A percentile compares a stretch with the other conserved stretches of the same genome.
These are phyloP conservation scores for Verticillium zaregamsianum DNA, from an alignment of 2,329 filamentous ascomycete species.

Conservation along the genomic window DNA sequence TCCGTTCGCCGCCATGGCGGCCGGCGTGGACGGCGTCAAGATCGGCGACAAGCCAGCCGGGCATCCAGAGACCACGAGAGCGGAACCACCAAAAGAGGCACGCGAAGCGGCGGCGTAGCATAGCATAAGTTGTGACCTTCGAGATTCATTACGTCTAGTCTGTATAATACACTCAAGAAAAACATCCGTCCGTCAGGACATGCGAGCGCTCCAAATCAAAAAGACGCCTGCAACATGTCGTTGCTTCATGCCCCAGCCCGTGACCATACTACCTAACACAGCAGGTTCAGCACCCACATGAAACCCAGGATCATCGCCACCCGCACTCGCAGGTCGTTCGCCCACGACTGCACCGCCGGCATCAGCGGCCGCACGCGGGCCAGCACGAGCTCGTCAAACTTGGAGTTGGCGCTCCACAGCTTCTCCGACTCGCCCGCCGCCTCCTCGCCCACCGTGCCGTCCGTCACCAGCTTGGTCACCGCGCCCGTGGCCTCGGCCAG, in stretches of 20 bases:
- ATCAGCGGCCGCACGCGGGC: neutral
- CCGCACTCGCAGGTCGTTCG: neutral
- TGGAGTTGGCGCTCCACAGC: neutral
- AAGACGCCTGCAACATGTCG: neutral
- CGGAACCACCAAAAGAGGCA: neutral
- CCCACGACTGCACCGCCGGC: neutral
- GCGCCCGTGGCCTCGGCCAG: conserved; percentile 19
- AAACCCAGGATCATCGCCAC: neutral
- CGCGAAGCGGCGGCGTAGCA: neutral
- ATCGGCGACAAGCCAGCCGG: conserved; percentile 7
- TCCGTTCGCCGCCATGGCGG: conserved; percentile 19
- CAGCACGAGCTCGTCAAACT: neutral
- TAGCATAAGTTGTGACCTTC: neutral
- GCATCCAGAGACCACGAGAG: neutral
- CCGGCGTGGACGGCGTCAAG: neutral
- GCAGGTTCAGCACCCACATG: neutral
- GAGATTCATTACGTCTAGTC: neutral
- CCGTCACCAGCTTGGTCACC: conserved; percentile 19
- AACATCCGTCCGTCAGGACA: neutral
- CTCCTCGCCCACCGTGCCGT: neutral
- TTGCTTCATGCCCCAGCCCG: neutral
- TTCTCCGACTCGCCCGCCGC: neutral
- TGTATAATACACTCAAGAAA: neutral
- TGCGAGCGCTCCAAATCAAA: neutral
- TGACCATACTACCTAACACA: neutral